Evolutionary conservation across 2,329 filamentous ascomycete species (phyloP), one percentile per base, ranked within the genome.

Genomic region (Trichoderma gracile): DNA sequence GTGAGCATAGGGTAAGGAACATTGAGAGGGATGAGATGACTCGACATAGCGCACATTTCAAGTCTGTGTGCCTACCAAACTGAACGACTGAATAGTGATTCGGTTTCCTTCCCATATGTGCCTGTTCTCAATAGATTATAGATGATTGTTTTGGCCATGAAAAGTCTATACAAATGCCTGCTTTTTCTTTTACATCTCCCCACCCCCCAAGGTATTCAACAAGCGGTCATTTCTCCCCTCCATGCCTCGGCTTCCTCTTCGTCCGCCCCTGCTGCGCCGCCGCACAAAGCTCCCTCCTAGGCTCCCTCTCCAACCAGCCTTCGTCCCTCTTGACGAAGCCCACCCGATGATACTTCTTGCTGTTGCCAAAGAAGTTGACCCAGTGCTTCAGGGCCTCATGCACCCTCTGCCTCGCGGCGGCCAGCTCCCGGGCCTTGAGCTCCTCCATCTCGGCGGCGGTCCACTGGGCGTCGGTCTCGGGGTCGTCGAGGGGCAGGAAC

Each of bases 291-390:
- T 82, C 78, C 73, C 84, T 84, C 72, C 80, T 80, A 5, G 86
- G 85, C 77, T 82, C 79, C 70, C 84, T 86, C 72, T 89, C 82
- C 73, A 88, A 81, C 80, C 87, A 89, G 23, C 77, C 81, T 25
- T 79, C 80, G 65, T 85, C 82, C 66, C 86, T 81, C 75, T 86
- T 82, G 15, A 98, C 85, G 74, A 83, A 85, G 3, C 95, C 95
- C 5, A 96, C 90, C 77, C 86, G 85, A 67, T 86, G 85, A 78
- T 98, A 98, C 79, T 92, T 92, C 73, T 89, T 85, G 74, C 87
- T 91, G 63, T 89, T 90, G 65, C 78, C 82, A 73, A 97, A 98
- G 79, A 98, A 92, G 58, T 84, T 81, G 66, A 89, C 87, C 95
- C 93, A 98, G 76, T 94, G 89, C 74, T 84, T 80, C 64, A 99